Evolutionary conservation across 192 early-diverging fungal species (phyloP), one percentile per base, ranked within the genome.

Genomic region (Podila verticillata): DNA sequence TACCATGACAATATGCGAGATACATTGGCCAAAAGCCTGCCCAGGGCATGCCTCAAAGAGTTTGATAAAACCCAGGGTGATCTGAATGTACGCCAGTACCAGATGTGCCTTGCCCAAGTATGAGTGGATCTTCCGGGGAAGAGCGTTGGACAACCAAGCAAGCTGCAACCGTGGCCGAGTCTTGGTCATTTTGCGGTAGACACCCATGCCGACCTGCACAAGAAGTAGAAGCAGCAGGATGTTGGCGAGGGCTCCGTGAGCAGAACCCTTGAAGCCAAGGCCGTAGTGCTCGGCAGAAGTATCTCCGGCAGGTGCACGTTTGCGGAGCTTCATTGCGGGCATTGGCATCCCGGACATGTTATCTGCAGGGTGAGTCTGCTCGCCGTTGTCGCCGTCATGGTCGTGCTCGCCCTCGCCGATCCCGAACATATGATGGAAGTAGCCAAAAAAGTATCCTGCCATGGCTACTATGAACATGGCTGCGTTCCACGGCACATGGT

Each of bases 1-100:
- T 79, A 79, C 85, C 79, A 82, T 86, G 28, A 70, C 80, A 35
- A 84, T 58, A 22, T 80, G 75, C 15, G 82, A 72, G 28, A 79
- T 61, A 26, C 83, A 84, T 13, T 84, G 83, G 30, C 72, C 65
- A 48, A 75, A 82, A 5, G 57, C 39, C 32, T 74, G 72, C n/a
- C 72, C 72, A 12, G 81, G 81, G 36, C 81, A 82, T 7, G 72
- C 73, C 5, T 70, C 49, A 15, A 75, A 51, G 0, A 74, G 48
- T n/a, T 65, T 63, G 64, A 82, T 82, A 54, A 24, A 70, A 36
- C 81, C 81, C 7, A 82, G 48, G 19, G 69, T 67, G 12, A 82
- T 82, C 68, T 82, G 81, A 15, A 82, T 47, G 28, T 82, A 82
- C 2, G 72, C 81, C 44, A 82, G 48, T 1, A 71, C 39, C 24